phyloP scores from a whole-genome alignment of 1,284 basidiomycete genomes.

The Ustilago cynodontis region DNA sequence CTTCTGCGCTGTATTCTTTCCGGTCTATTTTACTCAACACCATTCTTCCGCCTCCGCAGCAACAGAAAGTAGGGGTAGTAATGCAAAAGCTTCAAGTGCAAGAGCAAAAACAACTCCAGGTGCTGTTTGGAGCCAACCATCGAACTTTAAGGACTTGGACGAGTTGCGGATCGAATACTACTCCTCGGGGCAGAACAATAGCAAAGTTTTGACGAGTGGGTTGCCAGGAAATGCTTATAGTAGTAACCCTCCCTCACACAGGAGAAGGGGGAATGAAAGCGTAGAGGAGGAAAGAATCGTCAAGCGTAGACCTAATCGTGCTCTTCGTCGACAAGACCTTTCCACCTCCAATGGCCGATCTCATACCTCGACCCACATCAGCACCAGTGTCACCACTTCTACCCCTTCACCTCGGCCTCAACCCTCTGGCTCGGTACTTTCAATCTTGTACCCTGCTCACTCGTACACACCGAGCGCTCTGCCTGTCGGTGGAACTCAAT shows the following conservation, averaged over 20 bases:
- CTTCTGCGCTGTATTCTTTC: constrained; percentile 18
- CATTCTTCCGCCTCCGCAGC: not conserved
- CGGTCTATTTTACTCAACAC: constrained; percentile 13
- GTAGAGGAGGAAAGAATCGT: no score
- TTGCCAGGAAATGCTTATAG: not conserved
- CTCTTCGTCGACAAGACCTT: no score
- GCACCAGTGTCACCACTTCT: not conserved
- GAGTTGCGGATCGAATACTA: constrained; percentile 28
- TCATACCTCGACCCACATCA: not conserved
- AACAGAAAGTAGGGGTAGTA: not conserved
- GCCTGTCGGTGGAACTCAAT: constrained; percentile 51
- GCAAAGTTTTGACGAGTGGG: not conserved
- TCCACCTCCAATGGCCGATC: no score
- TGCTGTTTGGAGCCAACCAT: constrained; percentile 68
- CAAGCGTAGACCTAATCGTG: no score
- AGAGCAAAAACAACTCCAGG: constrained; percentile 69
- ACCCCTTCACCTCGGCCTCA: not conserved
- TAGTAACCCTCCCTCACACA: not conserved
- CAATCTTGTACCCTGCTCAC: constrained; percentile 71
- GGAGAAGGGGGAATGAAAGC: no score
- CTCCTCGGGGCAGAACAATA: constrained; percentile 18
- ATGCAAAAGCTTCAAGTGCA: not conserved
- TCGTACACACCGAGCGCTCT: constrained; percentile 55
- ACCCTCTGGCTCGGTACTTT: not conserved
- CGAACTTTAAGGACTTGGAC: constrained; percentile 8